Percentiles rank a stretch among this genome's conserved stretches.
Evolutionary conservation across 495 filamentous ascomycete species (phyloP).

Genomic region (Trichoderma asperelloides): DNA sequence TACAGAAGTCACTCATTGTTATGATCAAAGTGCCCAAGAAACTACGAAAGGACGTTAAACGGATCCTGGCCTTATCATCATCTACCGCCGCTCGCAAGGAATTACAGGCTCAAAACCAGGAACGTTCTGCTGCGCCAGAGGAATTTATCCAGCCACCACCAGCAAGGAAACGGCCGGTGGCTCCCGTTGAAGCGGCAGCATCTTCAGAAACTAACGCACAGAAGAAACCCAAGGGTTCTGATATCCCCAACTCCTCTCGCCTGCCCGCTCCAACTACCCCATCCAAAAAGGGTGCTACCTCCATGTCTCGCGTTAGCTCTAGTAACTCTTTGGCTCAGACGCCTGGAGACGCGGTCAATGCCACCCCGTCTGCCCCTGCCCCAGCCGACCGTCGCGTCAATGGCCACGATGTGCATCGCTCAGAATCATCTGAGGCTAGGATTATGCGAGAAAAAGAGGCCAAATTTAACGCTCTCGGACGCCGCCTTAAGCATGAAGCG

Average conservation of each 20-base stretch:
- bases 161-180: constrained; percentile 9
- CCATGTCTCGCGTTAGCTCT: constrained; percentile 41
- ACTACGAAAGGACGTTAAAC: constrained; percentile 30
- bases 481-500: constrained; percentile 36
- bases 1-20: constrained; percentile 16
- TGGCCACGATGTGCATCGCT: constrained; percentile 16
- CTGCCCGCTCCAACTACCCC: constrained; percentile 30
- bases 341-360: constrained; percentile 26
- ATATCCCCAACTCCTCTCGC: constrained; percentile 16
- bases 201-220: constrained; percentile 15
- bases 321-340: constrained; percentile 35
- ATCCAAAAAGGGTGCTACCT: constrained; percentile 30
- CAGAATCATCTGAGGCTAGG: constrained; percentile 14
- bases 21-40: constrained; percentile 20
- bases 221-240: constrained; percentile 34
- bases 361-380: constrained; percentile 26
- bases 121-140: constrained; percentile 34
- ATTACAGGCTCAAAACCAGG: constrained; percentile 28
- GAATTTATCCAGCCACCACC: constrained; percentile 21
- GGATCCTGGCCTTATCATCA: constrained; percentile 35
- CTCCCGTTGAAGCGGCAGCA: background rate
- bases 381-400: constrained; percentile 26
- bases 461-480: constrained; percentile 25
- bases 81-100: constrained; percentile 16
- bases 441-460: constrained; percentile 16